A percentile compares a stretch with the other conserved stretches of the same genome.
phyloP scores from a whole-genome alignment of 768 basidiomycete genomes.

The Dioszegia crocea region DNA sequence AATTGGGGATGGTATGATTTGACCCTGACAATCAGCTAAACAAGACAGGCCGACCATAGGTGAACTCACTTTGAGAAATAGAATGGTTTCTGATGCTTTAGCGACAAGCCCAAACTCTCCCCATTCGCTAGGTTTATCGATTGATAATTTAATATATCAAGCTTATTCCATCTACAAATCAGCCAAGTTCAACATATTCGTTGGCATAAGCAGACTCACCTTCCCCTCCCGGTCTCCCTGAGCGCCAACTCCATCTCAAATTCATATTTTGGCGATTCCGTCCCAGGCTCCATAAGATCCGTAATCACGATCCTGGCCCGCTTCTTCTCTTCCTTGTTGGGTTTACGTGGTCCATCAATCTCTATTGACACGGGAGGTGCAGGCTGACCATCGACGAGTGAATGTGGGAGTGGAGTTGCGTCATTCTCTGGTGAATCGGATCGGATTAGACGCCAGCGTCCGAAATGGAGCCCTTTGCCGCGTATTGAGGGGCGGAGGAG shows the following conservation, averaged over 20 bases:
- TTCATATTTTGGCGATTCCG: constrained; percentile 41
- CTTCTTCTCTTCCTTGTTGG: constrained; percentile 8
- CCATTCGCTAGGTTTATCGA: constrained; percentile 72
- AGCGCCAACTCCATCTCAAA: constrained; percentile 49
- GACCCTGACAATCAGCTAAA: neutral
- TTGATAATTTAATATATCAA: constrained; percentile 69
- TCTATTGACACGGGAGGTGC: neutral
- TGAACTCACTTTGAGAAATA: constrained; percentile 78
- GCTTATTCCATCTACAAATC: constrained; percentile 54
- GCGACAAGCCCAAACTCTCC: constrained; percentile 62
- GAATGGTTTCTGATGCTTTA: constrained; percentile 84
- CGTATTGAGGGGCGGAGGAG: constrained; percentile 69
- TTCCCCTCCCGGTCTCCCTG: constrained; percentile 66
- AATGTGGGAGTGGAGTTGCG: neutral
- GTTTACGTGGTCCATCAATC: neutral
- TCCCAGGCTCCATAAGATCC: constrained; percentile 43
- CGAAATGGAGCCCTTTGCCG: constrained; percentile 54
- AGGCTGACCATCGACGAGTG: neutral
- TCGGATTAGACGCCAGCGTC: constrained; percentile 36
- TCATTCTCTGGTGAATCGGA: constrained; percentile 21
- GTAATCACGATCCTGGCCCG: constrained; percentile 32
- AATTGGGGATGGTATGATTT: constrained; percentile 8
- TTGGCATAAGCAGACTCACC: constrained; percentile 58
- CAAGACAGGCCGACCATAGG: neutral
- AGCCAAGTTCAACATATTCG: neutral